Percentiles rank a stretch among this genome's conserved stretches.
Conservation (phyloP, 2,329 filamentous ascomycete genomes). For the Aspergillus calidoustus region DNA sequence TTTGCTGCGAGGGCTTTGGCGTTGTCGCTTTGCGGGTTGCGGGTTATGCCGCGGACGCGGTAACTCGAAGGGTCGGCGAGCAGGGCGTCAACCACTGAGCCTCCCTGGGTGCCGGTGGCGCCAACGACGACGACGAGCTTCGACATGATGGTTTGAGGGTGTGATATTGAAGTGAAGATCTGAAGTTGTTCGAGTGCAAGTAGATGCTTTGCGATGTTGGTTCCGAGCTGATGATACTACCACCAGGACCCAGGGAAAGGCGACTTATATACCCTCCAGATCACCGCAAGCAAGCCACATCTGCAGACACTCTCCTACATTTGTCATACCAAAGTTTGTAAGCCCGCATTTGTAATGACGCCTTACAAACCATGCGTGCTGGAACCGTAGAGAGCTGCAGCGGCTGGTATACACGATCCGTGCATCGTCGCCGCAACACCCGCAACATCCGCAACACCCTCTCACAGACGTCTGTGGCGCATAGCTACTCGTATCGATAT, state of each 20-base stretch:
- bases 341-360: not conserved
- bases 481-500: not conserved
- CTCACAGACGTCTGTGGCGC: not conserved
- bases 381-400: not conserved
- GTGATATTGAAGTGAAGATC: not conserved
- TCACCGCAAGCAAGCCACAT: no score
- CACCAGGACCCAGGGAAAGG: not conserved
- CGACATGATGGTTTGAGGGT: conserved; percentile 40
- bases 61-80: not conserved
- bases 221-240: not conserved
- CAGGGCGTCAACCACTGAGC: not conserved
- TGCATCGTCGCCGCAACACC: not conserved
- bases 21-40: not conserved
- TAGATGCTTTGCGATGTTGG: not conserved
- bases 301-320: not conserved
- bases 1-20: not conserved
- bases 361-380: not conserved
- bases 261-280: not conserved
- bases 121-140: conserved; percentile 4
- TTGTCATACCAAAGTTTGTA: not conserved
- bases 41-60: not conserved
- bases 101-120: conserved; percentile 1
- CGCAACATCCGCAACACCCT: not conserved
- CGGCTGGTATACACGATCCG: no score
- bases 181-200: not conserved